These are phyloP conservation scores for Pleurostoma richardsiae DNA, from an alignment of 2,329 filamentous ascomycete species.

Conservation along the genomic window DNA sequence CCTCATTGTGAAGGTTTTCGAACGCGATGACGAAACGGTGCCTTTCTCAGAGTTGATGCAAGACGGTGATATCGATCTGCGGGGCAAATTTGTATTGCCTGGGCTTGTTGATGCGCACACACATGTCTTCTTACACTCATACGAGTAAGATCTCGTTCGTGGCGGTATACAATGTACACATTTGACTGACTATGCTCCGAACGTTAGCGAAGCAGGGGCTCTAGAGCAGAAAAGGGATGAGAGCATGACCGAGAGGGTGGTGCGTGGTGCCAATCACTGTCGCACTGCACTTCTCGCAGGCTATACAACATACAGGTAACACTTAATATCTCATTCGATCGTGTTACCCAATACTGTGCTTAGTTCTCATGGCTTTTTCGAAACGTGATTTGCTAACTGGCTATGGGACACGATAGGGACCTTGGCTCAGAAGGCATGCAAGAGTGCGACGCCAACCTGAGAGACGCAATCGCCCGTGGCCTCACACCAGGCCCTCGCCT, in stretches of 20 bases:
- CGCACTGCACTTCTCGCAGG: neutral
- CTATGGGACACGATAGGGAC: constrained; percentile 46
- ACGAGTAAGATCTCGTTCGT: neutral
- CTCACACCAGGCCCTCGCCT: constrained; percentile 43
- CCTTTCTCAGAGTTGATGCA: too few species aligned
- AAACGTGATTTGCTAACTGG: constrained; percentile 33
- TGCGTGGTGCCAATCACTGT: neutral
- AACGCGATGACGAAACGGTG: too few species aligned
- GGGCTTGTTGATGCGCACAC: neutral
- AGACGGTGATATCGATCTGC: neutral
- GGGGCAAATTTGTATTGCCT: neutral
- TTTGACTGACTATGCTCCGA: too few species aligned
- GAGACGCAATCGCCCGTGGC: constrained; percentile 42
- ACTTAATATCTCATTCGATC: too few species aligned
- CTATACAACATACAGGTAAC: too few species aligned
- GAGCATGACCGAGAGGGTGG: neutral
- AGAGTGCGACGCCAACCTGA: constrained; percentile 37
- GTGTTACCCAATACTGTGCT: too few species aligned
- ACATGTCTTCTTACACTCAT: neutral
- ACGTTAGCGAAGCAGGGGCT: neutral
- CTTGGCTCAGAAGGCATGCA: constrained; percentile 40
- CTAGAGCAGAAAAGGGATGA: neutral
- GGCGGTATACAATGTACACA: too few species aligned
- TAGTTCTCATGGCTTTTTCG: too few species aligned
- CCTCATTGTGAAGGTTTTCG: too few species aligned